These are phyloP conservation scores for Fraxinus anomala DNA, from an alignment of 257 asterid species.

Conservation along the genomic window DNA sequence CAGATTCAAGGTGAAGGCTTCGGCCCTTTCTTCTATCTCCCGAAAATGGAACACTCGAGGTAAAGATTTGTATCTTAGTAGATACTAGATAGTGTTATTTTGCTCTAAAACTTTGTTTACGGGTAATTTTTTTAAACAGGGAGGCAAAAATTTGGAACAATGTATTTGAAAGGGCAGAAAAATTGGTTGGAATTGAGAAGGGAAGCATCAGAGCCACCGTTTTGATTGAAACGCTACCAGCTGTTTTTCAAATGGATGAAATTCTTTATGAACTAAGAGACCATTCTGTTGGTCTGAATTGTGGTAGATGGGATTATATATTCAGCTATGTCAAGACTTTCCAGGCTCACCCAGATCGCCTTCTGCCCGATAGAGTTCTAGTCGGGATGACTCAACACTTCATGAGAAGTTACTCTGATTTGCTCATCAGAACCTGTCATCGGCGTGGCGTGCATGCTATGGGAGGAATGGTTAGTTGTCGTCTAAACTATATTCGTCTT, in stretches of 20 bases:
- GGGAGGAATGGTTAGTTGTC: constrained; percentile 85
- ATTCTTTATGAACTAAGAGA: constrained; percentile 78
- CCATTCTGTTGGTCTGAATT: constrained; percentile 83
- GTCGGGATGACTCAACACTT: constrained; percentile 94
- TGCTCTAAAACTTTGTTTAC: neutral
- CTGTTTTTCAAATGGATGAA: constrained; percentile 94
- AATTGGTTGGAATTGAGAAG: constrained; percentile 60
- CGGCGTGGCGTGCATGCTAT: constrained; percentile 90
- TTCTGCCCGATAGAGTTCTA: constrained; percentile 83
- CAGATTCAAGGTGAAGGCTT: constrained; percentile 65
- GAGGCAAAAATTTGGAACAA: constrained; percentile 92
- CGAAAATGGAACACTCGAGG: constrained; percentile 96
- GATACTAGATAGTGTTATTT: neutral
- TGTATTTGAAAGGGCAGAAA: constrained; percentile 77
- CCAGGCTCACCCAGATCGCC: constrained; percentile 81
- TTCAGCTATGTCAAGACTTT: constrained; percentile 95
- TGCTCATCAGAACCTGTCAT: constrained; percentile 84
- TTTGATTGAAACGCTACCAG: constrained; percentile 91
- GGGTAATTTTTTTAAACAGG: constrained; percentile 38
- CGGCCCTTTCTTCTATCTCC: constrained; percentile 95
- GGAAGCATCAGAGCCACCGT: constrained; percentile 98
- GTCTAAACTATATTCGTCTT: neutral
- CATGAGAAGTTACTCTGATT: constrained; percentile 86
- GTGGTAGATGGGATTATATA: constrained; percentile 97
- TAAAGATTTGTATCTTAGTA: constrained; percentile 11